Conservation (phyloP, 768 basidiomycete genomes). For the Leccinellum albellum region DNA sequence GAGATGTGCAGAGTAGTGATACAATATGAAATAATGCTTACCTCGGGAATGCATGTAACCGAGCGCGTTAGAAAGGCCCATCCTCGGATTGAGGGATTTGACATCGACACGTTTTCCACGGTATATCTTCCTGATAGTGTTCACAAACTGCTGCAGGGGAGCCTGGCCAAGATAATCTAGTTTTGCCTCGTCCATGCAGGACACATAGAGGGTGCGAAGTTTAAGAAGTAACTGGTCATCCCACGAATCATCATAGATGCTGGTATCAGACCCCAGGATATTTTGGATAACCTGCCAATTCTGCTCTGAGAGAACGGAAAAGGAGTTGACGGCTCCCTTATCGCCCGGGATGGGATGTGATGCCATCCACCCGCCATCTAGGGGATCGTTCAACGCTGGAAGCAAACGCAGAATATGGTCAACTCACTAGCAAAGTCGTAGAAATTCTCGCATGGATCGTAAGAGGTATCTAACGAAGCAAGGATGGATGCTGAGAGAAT, state of each 20-base stretch:
- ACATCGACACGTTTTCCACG: slow-evolving; percentile 47
- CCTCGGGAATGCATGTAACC: slow-evolving; percentile 87
- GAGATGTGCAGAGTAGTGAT: background rate
- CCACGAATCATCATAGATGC: slow-evolving; percentile 38
- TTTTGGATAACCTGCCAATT: slow-evolving; percentile 76
- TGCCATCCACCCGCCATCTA: slow-evolving; percentile 87
- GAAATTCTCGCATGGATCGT: slow-evolving; percentile 95
- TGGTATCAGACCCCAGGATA: slow-evolving; percentile 52
- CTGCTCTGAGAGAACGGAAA: slow-evolving; percentile 65
- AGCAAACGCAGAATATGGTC: background rate
- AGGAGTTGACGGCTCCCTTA: slow-evolving; percentile 68
- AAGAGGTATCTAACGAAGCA: slow-evolving; percentile 68
- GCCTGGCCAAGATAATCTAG: slow-evolving; percentile 68
- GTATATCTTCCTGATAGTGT: slow-evolving; percentile 58
- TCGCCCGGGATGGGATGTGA: slow-evolving; percentile 84
- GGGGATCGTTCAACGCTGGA: slow-evolving; percentile 1
- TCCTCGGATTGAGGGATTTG: slow-evolving; percentile 32
- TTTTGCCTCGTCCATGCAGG: slow-evolving; percentile 77
- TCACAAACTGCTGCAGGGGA: slow-evolving; percentile 67
- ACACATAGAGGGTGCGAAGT: slow-evolving; percentile 68
- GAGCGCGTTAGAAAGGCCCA: slow-evolving; percentile 75
- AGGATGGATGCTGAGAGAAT: slow-evolving; percentile 79
- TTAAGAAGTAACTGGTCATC: slow-evolving; percentile 59
- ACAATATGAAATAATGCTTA: slow-evolving; percentile 27
- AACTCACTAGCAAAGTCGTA: slow-evolving; percentile 87